phyloP scores from a whole-genome alignment of 257 asterid species.

The Lycium barbarum region DNA sequence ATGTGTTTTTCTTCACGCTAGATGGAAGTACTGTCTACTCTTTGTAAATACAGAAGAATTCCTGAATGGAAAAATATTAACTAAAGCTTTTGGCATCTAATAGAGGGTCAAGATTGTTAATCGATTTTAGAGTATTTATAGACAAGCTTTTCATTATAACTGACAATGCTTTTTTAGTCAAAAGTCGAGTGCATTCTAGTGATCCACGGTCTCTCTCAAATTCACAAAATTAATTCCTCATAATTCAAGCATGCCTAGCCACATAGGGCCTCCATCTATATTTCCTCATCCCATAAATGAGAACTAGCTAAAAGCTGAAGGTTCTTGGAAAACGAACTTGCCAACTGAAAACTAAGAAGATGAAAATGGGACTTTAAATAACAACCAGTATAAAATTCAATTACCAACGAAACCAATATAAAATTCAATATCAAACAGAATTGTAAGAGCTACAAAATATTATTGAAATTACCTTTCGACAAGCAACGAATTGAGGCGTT shows the following conservation, averaged over 20 bases:
- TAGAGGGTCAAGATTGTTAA: not conserved
- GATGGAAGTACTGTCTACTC: not conserved
- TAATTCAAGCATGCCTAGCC: not conserved
- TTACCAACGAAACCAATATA: no score
- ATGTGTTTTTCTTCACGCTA: not conserved
- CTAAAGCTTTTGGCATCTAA: not conserved
- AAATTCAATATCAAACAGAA: no score
- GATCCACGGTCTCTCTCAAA: slow-evolving; percentile 22
- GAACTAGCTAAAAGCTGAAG: no score
- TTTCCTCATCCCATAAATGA: not conserved
- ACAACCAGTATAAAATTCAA: no score
- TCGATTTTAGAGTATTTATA: not conserved
- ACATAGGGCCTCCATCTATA: slow-evolving; percentile 11
- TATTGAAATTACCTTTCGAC: no score
- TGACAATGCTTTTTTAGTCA: not conserved
- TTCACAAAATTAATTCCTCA: not conserved
- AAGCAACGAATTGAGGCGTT: no score
- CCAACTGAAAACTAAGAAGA: no score
- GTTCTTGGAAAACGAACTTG: no score
- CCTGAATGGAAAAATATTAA: not conserved
- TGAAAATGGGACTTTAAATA: no score
- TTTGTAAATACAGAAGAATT: not conserved
- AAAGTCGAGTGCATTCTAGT: not conserved
- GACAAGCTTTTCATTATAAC: not conserved
- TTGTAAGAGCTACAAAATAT: no score